Percentiles rank a stretch among this genome's conserved stretches.
phyloP scores from a whole-genome alignment of 352 stramenopile genomes.

The Pythium phragmitis region DNA sequence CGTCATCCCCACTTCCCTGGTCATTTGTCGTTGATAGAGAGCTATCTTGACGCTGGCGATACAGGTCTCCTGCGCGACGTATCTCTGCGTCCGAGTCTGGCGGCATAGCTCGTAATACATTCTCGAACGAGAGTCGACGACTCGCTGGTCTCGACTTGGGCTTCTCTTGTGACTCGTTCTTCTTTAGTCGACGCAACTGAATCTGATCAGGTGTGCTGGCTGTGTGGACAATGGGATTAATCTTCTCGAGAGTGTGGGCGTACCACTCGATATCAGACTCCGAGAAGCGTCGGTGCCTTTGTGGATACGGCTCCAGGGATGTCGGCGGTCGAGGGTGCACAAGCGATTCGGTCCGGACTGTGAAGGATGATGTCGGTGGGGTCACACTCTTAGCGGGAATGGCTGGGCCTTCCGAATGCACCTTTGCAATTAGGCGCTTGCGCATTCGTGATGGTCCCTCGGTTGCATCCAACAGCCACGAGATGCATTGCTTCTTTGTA shows the following conservation, averaged over 20 bases:
- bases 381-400: neutral
- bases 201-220: slow-evolving; percentile 7
- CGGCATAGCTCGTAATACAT: slow-evolving; percentile 6
- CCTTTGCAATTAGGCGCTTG: slow-evolving; percentile 41
- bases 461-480: slow-evolving; percentile 57
- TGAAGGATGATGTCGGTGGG: neutral
- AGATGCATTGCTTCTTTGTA: slow-evolving; percentile 6
- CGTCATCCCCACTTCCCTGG: slow-evolving; percentile 26
- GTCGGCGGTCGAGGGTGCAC: too few relatives aligned
- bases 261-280: slow-evolving; percentile 18
- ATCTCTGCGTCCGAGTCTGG: neutral
- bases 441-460: slow-evolving; percentile 69
- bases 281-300: slow-evolving; percentile 10
- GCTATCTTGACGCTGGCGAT: neutral
- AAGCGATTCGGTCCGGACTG: neutral
- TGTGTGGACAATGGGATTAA: neutral
- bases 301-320: neutral
- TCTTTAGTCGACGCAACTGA: slow-evolving; percentile 12
- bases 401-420: neutral
- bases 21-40: slow-evolving; percentile 10
- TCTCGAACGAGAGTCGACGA: slow-evolving; percentile 22
- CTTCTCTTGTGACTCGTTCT: neutral
- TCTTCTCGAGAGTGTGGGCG: neutral
- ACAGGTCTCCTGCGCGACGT: neutral
- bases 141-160: slow-evolving; percentile 12